Evolutionary conservation across 2,329 filamentous ascomycete species (phyloP).

Genomic region (Alternaria sp.): DNA sequence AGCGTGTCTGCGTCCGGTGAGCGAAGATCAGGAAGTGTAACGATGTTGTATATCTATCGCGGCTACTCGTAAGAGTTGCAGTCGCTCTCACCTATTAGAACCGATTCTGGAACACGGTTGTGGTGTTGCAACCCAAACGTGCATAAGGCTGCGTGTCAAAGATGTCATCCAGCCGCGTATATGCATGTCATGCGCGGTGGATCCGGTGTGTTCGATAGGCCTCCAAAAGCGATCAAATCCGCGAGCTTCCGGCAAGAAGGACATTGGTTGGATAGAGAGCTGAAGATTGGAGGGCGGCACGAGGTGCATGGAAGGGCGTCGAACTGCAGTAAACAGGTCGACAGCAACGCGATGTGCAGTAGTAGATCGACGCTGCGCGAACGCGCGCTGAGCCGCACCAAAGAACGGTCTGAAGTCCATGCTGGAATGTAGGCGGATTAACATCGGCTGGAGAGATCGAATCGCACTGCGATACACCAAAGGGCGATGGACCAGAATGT

Average conservation of each 20-base stretch:
- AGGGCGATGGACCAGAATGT: neutral
- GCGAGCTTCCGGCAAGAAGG: constrained; percentile 1
- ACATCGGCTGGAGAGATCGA: neutral
- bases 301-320: constrained; percentile 16
- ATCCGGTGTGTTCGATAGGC: constrained; percentile 23
- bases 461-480: neutral
- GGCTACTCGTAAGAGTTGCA: neutral
- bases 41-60: neutral
- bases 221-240: neutral
- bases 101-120: neutral
- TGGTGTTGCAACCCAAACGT: constrained; percentile 4
- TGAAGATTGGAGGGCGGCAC: constrained; percentile 8
- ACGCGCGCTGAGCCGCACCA: constrained; percentile 12
- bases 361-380: constrained; percentile 20
- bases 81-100: neutral
- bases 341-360: constrained; percentile 9
- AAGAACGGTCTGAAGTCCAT: neutral
- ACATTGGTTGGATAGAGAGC: constrained; percentile 7
- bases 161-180: constrained; percentile 9
- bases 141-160: constrained; percentile 18
- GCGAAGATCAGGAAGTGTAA: neutral
- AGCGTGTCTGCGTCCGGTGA: constrained; percentile 14
- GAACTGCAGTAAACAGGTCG: neutral
- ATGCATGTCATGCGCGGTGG: constrained; percentile 10
- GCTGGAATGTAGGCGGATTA: neutral